Evolutionary conservation across 2,329 filamentous ascomycete genomes (phyloP), one percentile per base, ranked within the genome.

Genomic region (Penicillium sp.): DNA sequence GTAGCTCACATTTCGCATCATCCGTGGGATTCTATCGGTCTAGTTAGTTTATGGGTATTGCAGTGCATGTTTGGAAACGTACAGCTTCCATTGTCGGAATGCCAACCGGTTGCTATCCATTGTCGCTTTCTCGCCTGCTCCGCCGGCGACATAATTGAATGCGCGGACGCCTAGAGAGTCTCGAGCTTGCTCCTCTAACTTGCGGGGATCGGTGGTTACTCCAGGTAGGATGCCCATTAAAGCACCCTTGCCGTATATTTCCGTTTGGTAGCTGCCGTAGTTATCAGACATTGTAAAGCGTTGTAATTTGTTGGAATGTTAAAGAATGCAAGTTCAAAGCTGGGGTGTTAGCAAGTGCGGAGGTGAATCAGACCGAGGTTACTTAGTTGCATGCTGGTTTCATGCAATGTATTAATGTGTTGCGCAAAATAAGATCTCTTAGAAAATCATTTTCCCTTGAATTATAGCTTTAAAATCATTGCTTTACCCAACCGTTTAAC

Each of bases 101-200:
- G 83, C 83, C 19, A 82, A 71, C 8, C 79, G 76, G 63, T 86
- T 86, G 41, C 82, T 82, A 48, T 82, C 80, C 77, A 84, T 82
- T 0, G 85, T 88, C 2, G 82, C 77, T 36, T 80, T 77, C 62
- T 86, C 83, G 2, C 85, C 84, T 0, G 85, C 85, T 7, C 83
- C 84, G n/a, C 85, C 84, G 16, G 79, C 75, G 25, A 87, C 80
- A 71, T 88, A 88, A 58, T 82, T 82, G 66, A 81, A 87, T 8
- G 79, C 75, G 11, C 77, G 75, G 2, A 72, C 69, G 19, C 72
- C 69, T 70, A 87, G 75, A 14, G 68, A 70, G 51, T 78, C 71
- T 49, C 74, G 75, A 2, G 85, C 85, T 61, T 84, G 79, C 28
- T 77, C 75, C 63, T 86, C 80, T 4, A 87, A 75, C 50, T 77